phyloP scores from a whole-genome alignment of 129 eudicot species.

The Flaveria ramosissima region DNA sequence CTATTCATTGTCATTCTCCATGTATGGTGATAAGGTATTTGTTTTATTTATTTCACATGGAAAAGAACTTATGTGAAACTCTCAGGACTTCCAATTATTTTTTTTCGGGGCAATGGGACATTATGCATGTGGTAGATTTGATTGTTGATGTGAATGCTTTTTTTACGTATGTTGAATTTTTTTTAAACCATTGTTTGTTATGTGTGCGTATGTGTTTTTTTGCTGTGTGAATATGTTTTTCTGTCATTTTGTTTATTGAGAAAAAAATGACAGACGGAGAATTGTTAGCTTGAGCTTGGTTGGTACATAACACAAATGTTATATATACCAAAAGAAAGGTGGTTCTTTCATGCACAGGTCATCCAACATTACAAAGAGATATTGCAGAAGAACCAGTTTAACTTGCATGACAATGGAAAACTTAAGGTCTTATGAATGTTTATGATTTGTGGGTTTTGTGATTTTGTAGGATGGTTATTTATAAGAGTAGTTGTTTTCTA shows the following conservation, averaged over 20 bases:
- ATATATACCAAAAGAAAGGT: slow-evolving; percentile 19
- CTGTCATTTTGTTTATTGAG: background rate
- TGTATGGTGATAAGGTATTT: slow-evolving; percentile 84
- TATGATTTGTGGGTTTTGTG: no score
- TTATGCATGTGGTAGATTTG: background rate
- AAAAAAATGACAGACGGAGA: background rate
- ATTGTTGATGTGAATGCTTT: background rate
- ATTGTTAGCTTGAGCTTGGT: background rate
- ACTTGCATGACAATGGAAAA: slow-evolving; percentile 74
- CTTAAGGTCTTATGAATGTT: slow-evolving; percentile 32
- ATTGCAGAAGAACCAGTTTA: slow-evolving; percentile 70
- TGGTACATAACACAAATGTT: slow-evolving; percentile 6
- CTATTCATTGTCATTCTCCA: slow-evolving; percentile 68
- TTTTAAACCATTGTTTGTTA: slow-evolving; percentile 5
- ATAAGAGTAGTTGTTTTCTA: no score
- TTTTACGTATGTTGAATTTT: background rate
- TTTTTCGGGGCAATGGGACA: background rate
- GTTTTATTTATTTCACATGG: background rate
- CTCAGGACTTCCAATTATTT: slow-evolving; percentile 2
- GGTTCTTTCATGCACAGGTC: slow-evolving; percentile 48
- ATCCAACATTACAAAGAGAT: slow-evolving; percentile 78
- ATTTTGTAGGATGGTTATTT: no score
- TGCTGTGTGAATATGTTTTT: background rate
- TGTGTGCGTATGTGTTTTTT: background rate
- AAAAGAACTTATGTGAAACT: background rate